These are phyloP conservation scores for Straminergon stramineum DNA, from an alignment of 225 moss, liverwort and hornwort genomes.

Conservation along the genomic window DNA sequence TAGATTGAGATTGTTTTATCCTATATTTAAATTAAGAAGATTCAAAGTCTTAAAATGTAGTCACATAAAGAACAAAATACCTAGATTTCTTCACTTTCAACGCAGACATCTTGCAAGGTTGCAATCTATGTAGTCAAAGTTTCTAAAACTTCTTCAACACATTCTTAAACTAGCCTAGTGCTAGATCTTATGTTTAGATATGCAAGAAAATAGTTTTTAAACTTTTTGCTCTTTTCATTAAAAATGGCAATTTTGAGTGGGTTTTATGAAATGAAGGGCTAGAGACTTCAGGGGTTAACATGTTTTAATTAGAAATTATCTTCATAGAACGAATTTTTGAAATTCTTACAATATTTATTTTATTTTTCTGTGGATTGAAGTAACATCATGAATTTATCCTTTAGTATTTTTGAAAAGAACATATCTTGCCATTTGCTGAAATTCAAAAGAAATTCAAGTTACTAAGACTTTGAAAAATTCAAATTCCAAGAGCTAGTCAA, in stretches of 20 bases:
- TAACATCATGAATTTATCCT: neutral
- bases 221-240: no score
- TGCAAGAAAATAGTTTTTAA: neutral
- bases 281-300: neutral
- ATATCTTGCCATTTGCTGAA: neutral
- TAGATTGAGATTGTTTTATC: no score
- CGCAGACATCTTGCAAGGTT: neutral
- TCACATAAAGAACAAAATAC: fast-evolving
- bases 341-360: neutral
- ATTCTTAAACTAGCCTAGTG: no score
- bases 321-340: neutral
- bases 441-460: neutral
- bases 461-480: neutral
- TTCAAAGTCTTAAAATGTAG: neutral
- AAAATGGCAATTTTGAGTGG: neutral
- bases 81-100: neutral
- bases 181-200: fast-evolving
- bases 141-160: neutral
- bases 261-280: fast-evolving
- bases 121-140: neutral
- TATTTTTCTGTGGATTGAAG: neutral
- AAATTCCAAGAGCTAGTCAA: neutral
- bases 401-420: neutral
- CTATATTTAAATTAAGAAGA: neutral
- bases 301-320: neutral